Percentiles rank a stretch among this genome's conserved stretches.
Evolutionary conservation across 495 filamentous ascomycete species (phyloP).

Genomic region (Neurospora sp.): DNA sequence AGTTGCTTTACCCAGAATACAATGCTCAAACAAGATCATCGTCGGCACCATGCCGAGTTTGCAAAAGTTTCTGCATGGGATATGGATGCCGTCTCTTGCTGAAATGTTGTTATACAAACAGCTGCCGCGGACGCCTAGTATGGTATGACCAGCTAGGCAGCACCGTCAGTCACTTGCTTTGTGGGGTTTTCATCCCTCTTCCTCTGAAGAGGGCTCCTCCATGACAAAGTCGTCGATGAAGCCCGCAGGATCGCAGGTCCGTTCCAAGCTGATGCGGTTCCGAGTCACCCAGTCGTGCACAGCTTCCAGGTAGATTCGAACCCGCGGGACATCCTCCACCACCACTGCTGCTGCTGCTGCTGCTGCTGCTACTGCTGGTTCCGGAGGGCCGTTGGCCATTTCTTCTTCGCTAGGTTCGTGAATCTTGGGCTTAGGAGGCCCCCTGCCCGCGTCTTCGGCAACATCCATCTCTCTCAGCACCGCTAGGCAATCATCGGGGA

Average conservation of each 20-base stretch:
- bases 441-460: conserved; percentile 46
- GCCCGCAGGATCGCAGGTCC: conserved; percentile 44
- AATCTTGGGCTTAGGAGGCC: conserved; percentile 19
- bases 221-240: conserved; percentile 44
- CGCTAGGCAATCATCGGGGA: conserved; percentile 70
- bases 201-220: conserved; percentile 16
- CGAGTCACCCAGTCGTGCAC: conserved; percentile 43
- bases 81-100: background rate
- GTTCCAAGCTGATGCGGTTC: conserved; percentile 35
- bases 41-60: background rate
- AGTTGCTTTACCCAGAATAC: background rate
- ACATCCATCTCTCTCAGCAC: conserved; percentile 70
- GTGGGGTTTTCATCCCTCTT: conserved; percentile 11
- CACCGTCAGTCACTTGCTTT: background rate
- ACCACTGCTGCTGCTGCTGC: background rate
- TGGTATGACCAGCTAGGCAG: background rate
- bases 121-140: background rate
- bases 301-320: conserved; percentile 43
- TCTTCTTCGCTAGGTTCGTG: conserved; percentile 10
- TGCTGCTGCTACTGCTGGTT: background rate
- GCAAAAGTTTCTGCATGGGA: background rate
- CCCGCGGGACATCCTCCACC: conserved; percentile 27
- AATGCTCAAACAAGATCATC: background rate
- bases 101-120: background rate
- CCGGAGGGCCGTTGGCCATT: conserved; percentile 3